Evolutionary conservation across 768 basidiomycete genomes (phyloP).

Genomic region (Xerocomellus amylosporus): DNA sequence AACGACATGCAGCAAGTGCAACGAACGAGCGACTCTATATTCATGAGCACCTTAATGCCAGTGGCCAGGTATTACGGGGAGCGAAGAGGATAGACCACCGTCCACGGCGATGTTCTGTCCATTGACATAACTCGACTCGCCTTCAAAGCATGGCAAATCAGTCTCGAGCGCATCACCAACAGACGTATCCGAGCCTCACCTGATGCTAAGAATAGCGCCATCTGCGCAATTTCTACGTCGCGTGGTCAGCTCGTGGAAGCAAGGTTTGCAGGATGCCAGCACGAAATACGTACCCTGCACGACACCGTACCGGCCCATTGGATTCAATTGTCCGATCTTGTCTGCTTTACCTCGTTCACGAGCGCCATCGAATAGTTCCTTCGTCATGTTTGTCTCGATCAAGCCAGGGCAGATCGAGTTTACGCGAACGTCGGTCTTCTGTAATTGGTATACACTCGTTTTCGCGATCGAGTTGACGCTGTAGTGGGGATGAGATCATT

Average conservation of each 20-base stretch:
- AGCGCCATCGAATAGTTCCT: slow-evolving; percentile 71
- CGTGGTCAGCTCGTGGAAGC: slow-evolving; percentile 11
- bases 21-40: not conserved
- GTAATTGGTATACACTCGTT: slow-evolving; percentile 75
- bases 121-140: slow-evolving; percentile 90
- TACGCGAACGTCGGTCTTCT: slow-evolving; percentile 80
- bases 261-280: slow-evolving; percentile 9
- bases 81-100: slow-evolving; percentile 78
- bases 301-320: slow-evolving; percentile 78
- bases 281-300: slow-evolving; percentile 56
- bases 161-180: slow-evolving; percentile 1
- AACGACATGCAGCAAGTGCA: not conserved
- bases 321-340: slow-evolving; percentile 80
- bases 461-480: slow-evolving; percentile 89
- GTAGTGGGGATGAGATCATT: slow-evolving; percentile 6
- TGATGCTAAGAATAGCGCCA: slow-evolving; percentile 82
- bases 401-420: slow-evolving; percentile 90
- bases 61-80: slow-evolving; percentile 76
- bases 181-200: slow-evolving; percentile 44
- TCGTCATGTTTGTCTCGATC: slow-evolving; percentile 93
- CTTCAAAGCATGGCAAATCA: slow-evolving; percentile 36
- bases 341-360: slow-evolving; percentile 65
- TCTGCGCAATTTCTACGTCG: slow-evolving; percentile 76
- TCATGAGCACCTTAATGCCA: slow-evolving; percentile 44
- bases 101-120: slow-evolving; percentile 86